Conservation (phyloP, 495 filamentous ascomycete species). For the Talaromyces borbonicus region DNA sequence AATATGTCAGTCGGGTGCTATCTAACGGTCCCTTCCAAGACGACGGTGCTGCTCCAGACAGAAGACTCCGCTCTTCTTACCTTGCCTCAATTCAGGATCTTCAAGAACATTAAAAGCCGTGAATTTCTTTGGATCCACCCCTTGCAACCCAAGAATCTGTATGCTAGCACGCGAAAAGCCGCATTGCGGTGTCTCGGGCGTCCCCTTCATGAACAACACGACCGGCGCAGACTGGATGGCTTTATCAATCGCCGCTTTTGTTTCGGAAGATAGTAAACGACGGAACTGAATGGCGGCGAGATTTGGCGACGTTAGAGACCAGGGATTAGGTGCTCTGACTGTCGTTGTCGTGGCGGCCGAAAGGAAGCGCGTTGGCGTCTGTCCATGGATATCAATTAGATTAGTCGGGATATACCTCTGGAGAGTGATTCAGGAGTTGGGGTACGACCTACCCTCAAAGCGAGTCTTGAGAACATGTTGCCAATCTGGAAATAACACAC, state of each 20-base stretch:
- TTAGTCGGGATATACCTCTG: not conserved
- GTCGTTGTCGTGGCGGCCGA: not conserved
- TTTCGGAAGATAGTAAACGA: conserved; percentile 57
- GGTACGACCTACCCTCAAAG: not conserved
- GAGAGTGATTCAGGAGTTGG: not conserved
- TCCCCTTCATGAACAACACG: conserved; percentile 98
- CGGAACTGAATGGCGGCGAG: not conserved
- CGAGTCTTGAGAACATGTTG: conserved; percentile 1
- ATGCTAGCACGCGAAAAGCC: conserved; percentile 94
- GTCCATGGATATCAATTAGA: not conserved
- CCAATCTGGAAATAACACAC: not conserved
- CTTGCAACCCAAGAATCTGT: conserved; percentile 88
- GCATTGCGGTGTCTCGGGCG: conserved; percentile 93
- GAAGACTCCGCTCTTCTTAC: too few relatives aligned
- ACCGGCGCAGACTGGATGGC: conserved; percentile 78
- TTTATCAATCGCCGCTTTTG: conserved; percentile 72
- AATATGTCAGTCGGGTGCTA: conserved; percentile 6
- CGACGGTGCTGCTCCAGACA: too few relatives aligned
- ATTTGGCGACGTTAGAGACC: conserved; percentile 2
- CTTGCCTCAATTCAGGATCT: conserved; percentile 74
- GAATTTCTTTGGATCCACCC: conserved; percentile 94
- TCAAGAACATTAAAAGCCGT: conserved; percentile 94
- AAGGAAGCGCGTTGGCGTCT: not conserved
- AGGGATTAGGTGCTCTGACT: conserved; percentile 2
- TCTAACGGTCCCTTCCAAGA: not conserved